Evolutionary conservation across 257 asterid species (phyloP), one percentile per base, ranked within the genome.

Genomic region (Leonotis leonurus): DNA sequence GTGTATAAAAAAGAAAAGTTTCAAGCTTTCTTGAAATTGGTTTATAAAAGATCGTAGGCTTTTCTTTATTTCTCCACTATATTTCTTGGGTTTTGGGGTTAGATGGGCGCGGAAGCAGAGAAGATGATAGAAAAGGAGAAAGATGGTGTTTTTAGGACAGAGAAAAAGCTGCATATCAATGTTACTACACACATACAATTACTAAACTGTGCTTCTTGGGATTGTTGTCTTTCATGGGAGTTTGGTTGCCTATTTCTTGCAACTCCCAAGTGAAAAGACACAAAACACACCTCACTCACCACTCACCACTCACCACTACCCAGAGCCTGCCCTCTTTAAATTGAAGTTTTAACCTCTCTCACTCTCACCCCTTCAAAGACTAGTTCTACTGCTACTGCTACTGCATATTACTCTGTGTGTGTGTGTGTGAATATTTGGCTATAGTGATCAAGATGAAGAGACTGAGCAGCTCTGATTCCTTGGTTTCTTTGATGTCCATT

Each of bases 401-500:
- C 21, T 30, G 51, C n/a, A n/a, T n/a, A n/a, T n/a, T n/a, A n/a
- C n/a, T n/a, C 7, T 33, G 39, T 33, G 1, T 6, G 37, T 32
- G 37, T n/a, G n/a, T n/a, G 37, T 49, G 54, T 44, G 71, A 64
- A 32, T 56, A 67, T 57, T 55, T 44, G 39, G 43, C 45, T 33
- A 45, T 27, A 44, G 65, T 76, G 14, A 53, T 64, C 73, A 55
- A 78, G 49, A 91, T 91, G 98, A 88, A 91, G 96, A 85, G 98
- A 78, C 83, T 75, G 10, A 65, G 76, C 67, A 83, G 88, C 70
- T 79, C 89, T 52, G 96, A 88, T 82, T 86, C 95, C 39, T 73
- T 86, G 85, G 88, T 92, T 73, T 92, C 82, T 72, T 70, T 88
- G 75, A 88, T 91, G 85, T 65, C 97, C 77, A 81, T 88, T 64